Base-by-base conservation (phyloP, 1,284 basidiomycete genomes). In the Cutaneotrichosporon sp. region DNA sequence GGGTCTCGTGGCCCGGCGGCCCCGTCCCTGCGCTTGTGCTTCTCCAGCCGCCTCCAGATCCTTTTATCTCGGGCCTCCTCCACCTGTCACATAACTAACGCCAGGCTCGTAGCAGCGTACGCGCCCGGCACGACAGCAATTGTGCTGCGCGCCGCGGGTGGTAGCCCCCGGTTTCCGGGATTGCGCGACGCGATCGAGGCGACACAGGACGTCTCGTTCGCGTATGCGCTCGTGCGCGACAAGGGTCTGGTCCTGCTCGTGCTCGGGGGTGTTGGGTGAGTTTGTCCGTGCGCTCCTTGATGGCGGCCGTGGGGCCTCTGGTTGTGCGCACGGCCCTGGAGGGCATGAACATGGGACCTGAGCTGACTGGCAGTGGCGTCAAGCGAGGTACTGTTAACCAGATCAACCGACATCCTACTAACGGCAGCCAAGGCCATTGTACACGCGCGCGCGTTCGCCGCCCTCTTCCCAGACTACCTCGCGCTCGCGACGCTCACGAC, bases 401-500 rank as follows among this genome's bases (percentile, higher is more conserved):
- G n/a, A n/a, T 34, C 50, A 22, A 13, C 50, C 13, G 31, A 8
- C 1, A 30, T 11, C 11, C 22, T 26, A 32, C 46, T 34, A n/a
- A 31, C 47, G 34, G 30, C 51, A 51, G 30, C 32, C 50, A 75
- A 75, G 30, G 75, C 75, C 2, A 71, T 78, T 46, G 74, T 78
- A 1, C 76, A 78, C 60, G 73, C 73, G 10, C 65, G 76, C 60
- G 70, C 75, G 5, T 66, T 78, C 14, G 75, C 75, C 8, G 66
- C 65, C 11, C 63, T 76, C 32, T 78, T 77, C 32, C 76, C 76
- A 0, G 74, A 78, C 61, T 74, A 78, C 61, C 70, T 72, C n/a
- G 73, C 75, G 5, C 62, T 76, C 9, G 66, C 73, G 49, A 77
- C 74, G n/a, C 70, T 78, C 58, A 66, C 70, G 13, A 46, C 67